A percentile compares a stretch with the other conserved stretches of the same genome.
Conservation (phyloP, 371 early-diverging fungal genomes). For the Choanephora cucurbitarum region DNA sequence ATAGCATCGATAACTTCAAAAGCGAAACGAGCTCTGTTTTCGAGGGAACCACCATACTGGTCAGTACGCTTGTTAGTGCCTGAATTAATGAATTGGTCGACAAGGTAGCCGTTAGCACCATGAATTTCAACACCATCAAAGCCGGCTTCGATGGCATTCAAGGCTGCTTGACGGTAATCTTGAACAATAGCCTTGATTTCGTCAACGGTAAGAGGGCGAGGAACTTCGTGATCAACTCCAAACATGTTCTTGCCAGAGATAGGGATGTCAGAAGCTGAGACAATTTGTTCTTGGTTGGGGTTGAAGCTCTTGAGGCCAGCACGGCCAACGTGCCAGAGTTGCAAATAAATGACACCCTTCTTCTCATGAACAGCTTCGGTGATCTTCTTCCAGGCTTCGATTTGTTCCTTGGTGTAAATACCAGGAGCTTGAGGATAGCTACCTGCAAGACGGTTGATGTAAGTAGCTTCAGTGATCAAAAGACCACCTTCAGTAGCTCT, state of each 20-base stretch:
- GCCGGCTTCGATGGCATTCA: slow-evolving; percentile 41
- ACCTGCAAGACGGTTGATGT: slow-evolving; percentile 34
- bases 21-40: slow-evolving; percentile 70
- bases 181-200: slow-evolving; percentile 61
- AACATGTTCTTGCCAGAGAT: background rate
- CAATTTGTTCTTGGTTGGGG: slow-evolving; percentile 7
- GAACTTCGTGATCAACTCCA: slow-evolving; percentile 29
- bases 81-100: slow-evolving; percentile 54
- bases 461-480: slow-evolving; percentile 52
- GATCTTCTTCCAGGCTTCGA: slow-evolving; percentile 50
- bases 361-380: slow-evolving; percentile 55
- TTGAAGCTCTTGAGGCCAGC: slow-evolving; percentile 5
- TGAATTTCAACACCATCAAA: slow-evolving; percentile 75
- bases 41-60: slow-evolving; percentile 72
- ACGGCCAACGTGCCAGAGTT: slow-evolving; percentile 53
- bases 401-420: slow-evolving; percentile 43
- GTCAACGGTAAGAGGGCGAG: slow-evolving; percentile 60
- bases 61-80: slow-evolving; percentile 54
- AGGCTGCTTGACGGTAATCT: slow-evolving; percentile 64
- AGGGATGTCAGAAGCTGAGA: slow-evolving; percentile 26
- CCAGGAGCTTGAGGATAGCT: slow-evolving; percentile 33
- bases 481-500: slow-evolving; percentile 47
- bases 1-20: slow-evolving; percentile 59
- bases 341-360: slow-evolving; percentile 48
- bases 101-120: slow-evolving; percentile 66